A percentile compares a stretch with the other conserved stretches of the same genome.
phyloP scores from a whole-genome alignment of 2,329 filamentous ascomycete genomes.

The Cercospora beticola region DNA sequence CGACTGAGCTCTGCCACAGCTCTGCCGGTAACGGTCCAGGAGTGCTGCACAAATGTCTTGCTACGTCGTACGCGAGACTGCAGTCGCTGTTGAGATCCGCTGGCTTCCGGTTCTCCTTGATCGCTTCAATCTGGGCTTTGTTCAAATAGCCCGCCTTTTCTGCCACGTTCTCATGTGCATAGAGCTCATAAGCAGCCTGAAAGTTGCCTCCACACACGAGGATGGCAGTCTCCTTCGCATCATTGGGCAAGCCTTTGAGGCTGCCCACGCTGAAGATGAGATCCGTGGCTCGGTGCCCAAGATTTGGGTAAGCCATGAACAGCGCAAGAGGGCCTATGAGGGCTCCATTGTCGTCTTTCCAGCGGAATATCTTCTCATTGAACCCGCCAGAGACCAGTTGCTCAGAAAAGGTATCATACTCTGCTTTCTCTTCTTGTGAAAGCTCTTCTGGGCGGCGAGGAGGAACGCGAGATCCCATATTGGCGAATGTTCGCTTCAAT shows the following conservation, averaged over 20 bases:
- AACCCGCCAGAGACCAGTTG: conserved; percentile 14
- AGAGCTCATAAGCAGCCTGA: conserved; percentile 30
- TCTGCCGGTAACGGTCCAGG: conserved; percentile 25
- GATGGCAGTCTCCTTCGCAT: conserved; percentile 30
- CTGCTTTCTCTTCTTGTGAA: conserved; percentile 7
- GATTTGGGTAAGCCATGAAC: conserved; percentile 13
- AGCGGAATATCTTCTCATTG: conserved; percentile 16
- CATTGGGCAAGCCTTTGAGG: conserved; percentile 23
- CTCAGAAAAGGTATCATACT: conserved; percentile 13
- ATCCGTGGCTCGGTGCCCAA: conserved; percentile 20
- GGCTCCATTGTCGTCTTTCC: conserved; percentile 15
- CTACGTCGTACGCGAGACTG: conserved; percentile 29
- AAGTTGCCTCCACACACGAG: conserved; percentile 27
- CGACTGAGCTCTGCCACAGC: conserved; percentile 23
- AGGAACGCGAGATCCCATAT: conserved; percentile 17
- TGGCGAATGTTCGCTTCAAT: background rate
- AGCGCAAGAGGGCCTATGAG: conserved; percentile 18
- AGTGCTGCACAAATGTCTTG: conserved; percentile 21
- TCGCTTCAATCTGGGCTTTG: conserved; percentile 19
- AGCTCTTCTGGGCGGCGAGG: conserved; percentile 15
- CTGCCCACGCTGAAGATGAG: conserved; percentile 19
- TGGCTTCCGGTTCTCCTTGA: conserved; percentile 25
- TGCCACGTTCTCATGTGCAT: conserved; percentile 28
- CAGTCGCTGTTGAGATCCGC: conserved; percentile 23
- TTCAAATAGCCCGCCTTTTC: conserved; percentile 17